Base-by-base conservation (phyloP, 2,329 filamentous ascomycete species). In the Samsoniella hepiali region DNA sequence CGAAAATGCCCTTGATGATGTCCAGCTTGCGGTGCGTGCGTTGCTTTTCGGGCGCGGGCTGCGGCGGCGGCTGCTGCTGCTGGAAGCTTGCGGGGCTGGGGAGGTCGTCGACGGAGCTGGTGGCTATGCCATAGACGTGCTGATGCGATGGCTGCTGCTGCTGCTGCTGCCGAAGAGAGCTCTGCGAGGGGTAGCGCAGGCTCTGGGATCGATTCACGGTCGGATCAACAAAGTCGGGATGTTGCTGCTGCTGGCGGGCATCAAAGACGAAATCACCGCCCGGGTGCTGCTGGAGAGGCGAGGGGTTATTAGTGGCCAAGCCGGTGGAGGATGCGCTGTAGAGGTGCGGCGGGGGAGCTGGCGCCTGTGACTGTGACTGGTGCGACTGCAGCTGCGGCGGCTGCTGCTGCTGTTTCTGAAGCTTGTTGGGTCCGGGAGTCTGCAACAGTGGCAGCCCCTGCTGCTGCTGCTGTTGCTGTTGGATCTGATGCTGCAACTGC, bases 1-100 rank as follows among this genome's bases (percentile, higher is more conserved):
- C 77, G 65, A 85, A 79, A 66, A 85, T 81, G 68, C 79, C 82
- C 73, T 81, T 84, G 72, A 86, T 79, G 34, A 65, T 62, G 40
- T 57, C 42, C 65, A 84, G 73, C 69, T 81, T 82, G 67, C 82
- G 79, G 50, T 81, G 80, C 51, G 80, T 83, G 65, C 81, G 80
- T 69, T 62, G 53, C 49, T 82, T 82, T 65, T 83, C 74, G 56
- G 74, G 62, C 29, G 62, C 54, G 22, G 38, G 63, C 38, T 63
- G 64, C 50, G 66, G 68, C 13, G 67, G 68, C 59, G 68, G 76
- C 62, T 65, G 65, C 9, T 67, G 65, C 58, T 72, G 72, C 68
- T 70, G 67, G 51, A 69, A 68, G 58, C 36, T 63, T 49, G 38
- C 62, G 38, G 66, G 63, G 63, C 57, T 63, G 50, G 67, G 53